Evolutionary conservation across 352 stramenopile species (phyloP), one percentile per base, ranked within the genome.

Genomic region (Pythium dissotocum): DNA sequence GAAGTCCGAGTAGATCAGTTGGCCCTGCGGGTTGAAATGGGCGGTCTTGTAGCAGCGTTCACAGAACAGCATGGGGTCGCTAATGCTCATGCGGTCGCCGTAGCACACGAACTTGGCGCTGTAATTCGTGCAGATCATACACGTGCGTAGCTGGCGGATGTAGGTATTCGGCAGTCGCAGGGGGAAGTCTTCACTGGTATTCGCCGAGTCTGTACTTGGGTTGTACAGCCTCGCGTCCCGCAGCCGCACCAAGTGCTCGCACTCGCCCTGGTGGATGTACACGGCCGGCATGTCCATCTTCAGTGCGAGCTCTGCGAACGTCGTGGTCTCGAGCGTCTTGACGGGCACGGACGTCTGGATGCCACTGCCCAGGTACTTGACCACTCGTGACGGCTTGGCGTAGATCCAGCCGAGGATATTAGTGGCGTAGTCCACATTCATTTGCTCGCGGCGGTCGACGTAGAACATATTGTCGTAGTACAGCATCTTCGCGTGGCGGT

Each of bases 31-130:
- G 30, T 88, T 77, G 48, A 89, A 91, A 62, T 93, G 85, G 42
- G 85, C 83, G 4, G 75, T 67, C 28, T 76, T 80, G 57, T 90
- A 93, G 72, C 85, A 93, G 24, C 83, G 81, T 32, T 90, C 72
- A 66, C 83, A 93, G 71, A 82, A 91, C 38, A 93, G 89, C 85
- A 91, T 93, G 18, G 85, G 85, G 54, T 91, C 83, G 7, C 83
- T 71, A 35, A 81, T 75, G 33, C 71, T 77, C 46, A 93, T 63
- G n/a, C 73, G 73, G 69, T 93, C 85, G 18, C 81, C 82, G 65
- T 91, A 93, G 62, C 80, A 89, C n/a, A 93, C 79, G 57, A 77
- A 91, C 60, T 91, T 93, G 63, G 85, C 85, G 18, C 70, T 89
- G 70, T 88, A 93, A 48, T 91, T 78, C 70, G 87, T 76, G 56